A percentile compares a stretch with the other conserved stretches of the same genome.
Evolutionary conservation across 192 early-diverging fungal genomes (phyloP).

Genomic region (Obelidium mucronatum): DNA sequence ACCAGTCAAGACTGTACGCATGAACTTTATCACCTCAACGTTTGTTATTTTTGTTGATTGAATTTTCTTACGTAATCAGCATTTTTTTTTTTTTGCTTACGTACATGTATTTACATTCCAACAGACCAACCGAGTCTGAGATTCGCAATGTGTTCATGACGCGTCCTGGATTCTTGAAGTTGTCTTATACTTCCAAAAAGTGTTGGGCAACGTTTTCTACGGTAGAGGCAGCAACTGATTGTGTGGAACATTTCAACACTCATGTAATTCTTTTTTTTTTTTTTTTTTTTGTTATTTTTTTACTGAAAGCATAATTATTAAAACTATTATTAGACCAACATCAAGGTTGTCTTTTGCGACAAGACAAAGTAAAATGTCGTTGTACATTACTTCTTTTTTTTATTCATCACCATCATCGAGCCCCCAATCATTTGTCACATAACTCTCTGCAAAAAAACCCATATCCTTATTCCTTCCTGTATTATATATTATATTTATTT

Average conservation of each 20-base stretch:
- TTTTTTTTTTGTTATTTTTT: not conserved
- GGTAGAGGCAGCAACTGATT: not conserved
- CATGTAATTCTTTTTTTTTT: not conserved
- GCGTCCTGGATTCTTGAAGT: slow-evolving; percentile 1
- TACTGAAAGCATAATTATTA: not conserved
- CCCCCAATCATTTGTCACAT: too few species aligned
- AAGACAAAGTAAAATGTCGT: not conserved
- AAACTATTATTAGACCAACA: slow-evolving; percentile 17
- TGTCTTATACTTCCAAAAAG: slow-evolving; percentile 26
- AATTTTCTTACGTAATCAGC: too few species aligned
- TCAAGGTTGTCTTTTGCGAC: slow-evolving; percentile 19
- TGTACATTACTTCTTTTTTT: too few species aligned
- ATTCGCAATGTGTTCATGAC: slow-evolving; percentile 12
- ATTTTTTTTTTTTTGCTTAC: not conserved
- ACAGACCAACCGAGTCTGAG: slow-evolving; percentile 15
- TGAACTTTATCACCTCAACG: slow-evolving; percentile 29
- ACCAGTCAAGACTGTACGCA: slow-evolving; percentile 20
- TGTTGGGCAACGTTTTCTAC: slow-evolving; percentile 27
- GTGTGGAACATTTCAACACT: slow-evolving; percentile 23
- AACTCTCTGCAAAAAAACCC: too few species aligned
- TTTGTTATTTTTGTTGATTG: too few species aligned
- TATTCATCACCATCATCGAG: too few species aligned
- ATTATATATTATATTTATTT: too few species aligned
- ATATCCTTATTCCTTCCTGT: too few species aligned
- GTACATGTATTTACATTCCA: not conserved